Evolutionary conservation across 345 rosid genomes (phyloP), one percentile per base, ranked within the genome.

Genomic region (Populus nigra): DNA sequence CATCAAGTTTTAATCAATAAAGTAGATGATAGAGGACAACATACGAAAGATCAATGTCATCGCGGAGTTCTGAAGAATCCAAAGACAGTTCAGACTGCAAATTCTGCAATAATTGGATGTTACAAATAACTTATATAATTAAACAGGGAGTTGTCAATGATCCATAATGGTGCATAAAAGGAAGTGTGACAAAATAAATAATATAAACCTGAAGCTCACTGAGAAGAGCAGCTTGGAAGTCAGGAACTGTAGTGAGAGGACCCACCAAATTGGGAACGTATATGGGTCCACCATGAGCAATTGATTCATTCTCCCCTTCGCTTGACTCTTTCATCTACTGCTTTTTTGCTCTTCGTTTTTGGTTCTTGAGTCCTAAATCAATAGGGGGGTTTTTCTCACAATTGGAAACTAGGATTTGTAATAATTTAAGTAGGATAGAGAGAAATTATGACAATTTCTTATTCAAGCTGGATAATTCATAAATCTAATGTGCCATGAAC

Each of bases 241-340:
- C 79, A 27, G 85, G 87, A 69, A 87, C 86, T 16, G 77, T 79
- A 47, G 89, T 83, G 71, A 88, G 82, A 61, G 87, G 85, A 22
- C 91, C 81, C 5, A 88, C 79, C 75, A 82, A 80, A 68, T 87
- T 87, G 22, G 85, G 83, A 39, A 77, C 20, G 76, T 82, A 91
- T 68, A 91, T 78, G 27, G 92, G 91, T 0, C 94, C 92, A 2
- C 94, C 94, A 20, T 84, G 81, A 11, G 88, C 85, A 27, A 84
- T 71, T 29, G 82, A 75, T 76, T n/a, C 78, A 35, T 65, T 62
- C 29, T 18, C 22, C 25, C 31, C 29, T 45, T 27, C 62, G 7
- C 1, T 18, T 50, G 57, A 50, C n/a, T 50, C 57, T 50, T 50
- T 50, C 57, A 50, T 50, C 57, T 16, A 16, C n/a, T 50, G 17